These are phyloP conservation scores for Lecanosticta acicola DNA, from an alignment of 2,329 filamentous ascomycete genomes.

Conservation along the genomic window DNA sequence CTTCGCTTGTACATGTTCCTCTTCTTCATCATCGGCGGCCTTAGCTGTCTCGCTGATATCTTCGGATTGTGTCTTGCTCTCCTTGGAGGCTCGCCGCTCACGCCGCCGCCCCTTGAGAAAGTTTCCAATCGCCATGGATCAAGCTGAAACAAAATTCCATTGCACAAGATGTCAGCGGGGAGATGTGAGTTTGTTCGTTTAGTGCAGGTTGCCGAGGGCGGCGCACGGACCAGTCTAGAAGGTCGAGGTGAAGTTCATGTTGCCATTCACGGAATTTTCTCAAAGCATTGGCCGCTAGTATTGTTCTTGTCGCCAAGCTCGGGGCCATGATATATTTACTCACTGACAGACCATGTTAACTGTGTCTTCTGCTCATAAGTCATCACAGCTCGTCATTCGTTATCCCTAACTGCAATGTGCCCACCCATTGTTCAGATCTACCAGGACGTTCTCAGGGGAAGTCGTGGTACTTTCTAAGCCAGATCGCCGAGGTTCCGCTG, in stretches of 20 bases:
- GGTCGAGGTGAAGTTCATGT: slow-evolving; percentile 12
- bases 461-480: slow-evolving; percentile 22
- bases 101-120: neutral
- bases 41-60: neutral
- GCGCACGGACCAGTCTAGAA: slow-evolving; percentile 16
- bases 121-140: neutral
- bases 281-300: slow-evolving; percentile 23
- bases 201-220: neutral
- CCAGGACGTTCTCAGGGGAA: slow-evolving; percentile 25
- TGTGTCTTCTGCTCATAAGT: slow-evolving; percentile 1
- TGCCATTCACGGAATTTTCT: slow-evolving; percentile 5
- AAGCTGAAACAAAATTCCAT: neutral
- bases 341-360: slow-evolving; percentile 4
- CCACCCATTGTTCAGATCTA: slow-evolving; percentile 24
- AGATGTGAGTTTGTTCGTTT: neutral
- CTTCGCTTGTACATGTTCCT: slow-evolving; percentile 15
- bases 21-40: slow-evolving; percentile 10
- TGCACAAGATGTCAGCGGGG: neutral
- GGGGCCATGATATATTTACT: slow-evolving; percentile 12
- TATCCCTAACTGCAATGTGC: slow-evolving; percentile 24
- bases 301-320: slow-evolving; percentile 28
- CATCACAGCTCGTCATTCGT: slow-evolving; percentile 1
- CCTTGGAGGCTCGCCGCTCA: neutral
- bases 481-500: neutral
- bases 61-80: neutral